Base-by-base conservation (phyloP, 2,329 filamentous ascomycete genomes). In the Bipolaris oryzae region DNA sequence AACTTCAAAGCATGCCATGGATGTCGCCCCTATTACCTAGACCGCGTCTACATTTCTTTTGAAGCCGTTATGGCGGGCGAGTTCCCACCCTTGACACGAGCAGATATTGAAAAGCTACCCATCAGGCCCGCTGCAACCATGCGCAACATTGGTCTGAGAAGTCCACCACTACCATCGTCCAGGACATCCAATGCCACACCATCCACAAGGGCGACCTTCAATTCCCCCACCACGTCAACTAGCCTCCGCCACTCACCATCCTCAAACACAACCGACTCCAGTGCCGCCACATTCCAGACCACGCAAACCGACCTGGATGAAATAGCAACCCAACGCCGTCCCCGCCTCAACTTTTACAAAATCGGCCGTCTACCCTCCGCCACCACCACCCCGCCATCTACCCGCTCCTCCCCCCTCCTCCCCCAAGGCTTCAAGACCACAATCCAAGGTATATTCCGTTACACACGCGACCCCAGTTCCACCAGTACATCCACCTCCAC, bases 1-100 rank as follows among this genome's bases (percentile, higher is more conserved):
- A 69, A 61, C n/a, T 78, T 78, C 62, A 75, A 76, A 47, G 77
- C 78, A 48, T 85, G 82, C 58, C 79, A 80, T 31, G 70, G 65
- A n/a, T 85, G 82, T 61, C 78, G 82, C 28, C 80, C 80, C 2
- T 80, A 79, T 60, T 80, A 78, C 59, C 74, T 73, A n/a, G 80
- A 83, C 42, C 77, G 81, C 3, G 64, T 78, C 33, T 81, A 74
- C 64, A 72, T 74, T 7, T 79, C 78, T 25, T 77, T 85, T 58
- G 74, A 79, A 3, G 68, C 76, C 11, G 72, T 82, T 33, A 71
- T 80, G 21, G 71, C 67, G 25, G 74, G 77, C 33, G 65, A 75
- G 34, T 60, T 75, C 16, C 50, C 69, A 21, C 68, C 76, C 1
- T 25, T 80, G 9, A 74, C 74, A 1, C 49, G 61, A 13, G 51